A percentile compares a stretch with the other conserved stretches of the same genome.
These are phyloP conservation scores for Silene latifolia DNA, from an alignment of 148 eudicot genomes.

Conservation along the genomic window DNA sequence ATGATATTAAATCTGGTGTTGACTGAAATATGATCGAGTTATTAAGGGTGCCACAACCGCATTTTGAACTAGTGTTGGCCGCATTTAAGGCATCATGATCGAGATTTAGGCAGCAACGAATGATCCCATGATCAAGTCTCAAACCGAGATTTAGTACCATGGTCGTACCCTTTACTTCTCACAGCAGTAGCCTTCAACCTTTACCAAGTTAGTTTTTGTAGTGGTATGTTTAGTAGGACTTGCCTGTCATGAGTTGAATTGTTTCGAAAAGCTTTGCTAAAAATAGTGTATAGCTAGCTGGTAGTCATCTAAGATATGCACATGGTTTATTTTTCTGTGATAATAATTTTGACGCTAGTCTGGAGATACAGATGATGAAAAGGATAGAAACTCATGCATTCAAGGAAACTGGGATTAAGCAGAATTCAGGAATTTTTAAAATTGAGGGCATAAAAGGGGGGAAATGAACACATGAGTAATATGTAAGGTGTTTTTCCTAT, in stretches of 20 bases:
- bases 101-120: neutral
- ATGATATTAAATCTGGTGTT: neutral
- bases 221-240: neutral
- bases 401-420: neutral
- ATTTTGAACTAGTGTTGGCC: neutral
- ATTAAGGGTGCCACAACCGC: neutral
- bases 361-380: neutral
- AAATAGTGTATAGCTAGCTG: neutral
- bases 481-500: too few relatives aligned
- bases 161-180: too few relatives aligned
- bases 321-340: neutral
- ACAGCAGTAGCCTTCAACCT: neutral
- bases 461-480: too few relatives aligned
- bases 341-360: neutral
- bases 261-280: neutral
- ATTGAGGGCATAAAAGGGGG: neutral
- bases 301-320: slow-evolving; percentile 7
- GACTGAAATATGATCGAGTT: neutral
- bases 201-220: neutral
- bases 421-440: neutral
- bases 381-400: neutral
- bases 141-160: neutral
- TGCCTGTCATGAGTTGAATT: neutral
- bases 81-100: neutral
- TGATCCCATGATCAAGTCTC: neutral